These are phyloP conservation scores for Rhexocercosporidium sp. DNA, from an alignment of 2,329 filamentous ascomycete genomes.

Conservation along the genomic window DNA sequence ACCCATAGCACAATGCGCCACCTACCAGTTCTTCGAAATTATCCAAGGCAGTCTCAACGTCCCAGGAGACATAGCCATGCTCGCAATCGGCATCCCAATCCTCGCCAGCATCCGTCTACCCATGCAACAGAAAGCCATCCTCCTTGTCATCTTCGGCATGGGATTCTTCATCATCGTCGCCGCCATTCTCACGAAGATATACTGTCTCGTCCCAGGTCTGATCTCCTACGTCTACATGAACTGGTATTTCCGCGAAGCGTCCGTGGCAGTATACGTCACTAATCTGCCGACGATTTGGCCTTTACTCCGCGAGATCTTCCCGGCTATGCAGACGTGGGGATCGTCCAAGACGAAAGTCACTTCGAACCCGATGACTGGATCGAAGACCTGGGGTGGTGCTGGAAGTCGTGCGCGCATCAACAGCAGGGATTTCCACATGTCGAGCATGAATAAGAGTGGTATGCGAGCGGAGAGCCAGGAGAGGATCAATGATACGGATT, in stretches of 20 bases:
- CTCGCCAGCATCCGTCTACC: slow-evolving; percentile 49
- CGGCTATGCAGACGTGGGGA: slow-evolving; percentile 14
- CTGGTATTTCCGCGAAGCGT: slow-evolving; percentile 57
- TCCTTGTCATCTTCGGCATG: slow-evolving; percentile 55
- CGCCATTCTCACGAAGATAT: slow-evolving; percentile 52
- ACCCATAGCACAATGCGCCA: slow-evolving; percentile 50
- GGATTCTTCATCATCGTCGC: slow-evolving; percentile 53
- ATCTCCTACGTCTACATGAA: slow-evolving; percentile 39
- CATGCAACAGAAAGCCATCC: slow-evolving; percentile 51
- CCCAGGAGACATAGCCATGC: slow-evolving; percentile 53
- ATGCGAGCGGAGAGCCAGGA: slow-evolving; percentile 4
- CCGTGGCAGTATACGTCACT: slow-evolving; percentile 55
- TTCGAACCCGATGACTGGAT: background rate
- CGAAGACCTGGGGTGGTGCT: background rate
- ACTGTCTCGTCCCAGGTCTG: slow-evolving; percentile 47
- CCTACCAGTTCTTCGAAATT: slow-evolving; percentile 52
- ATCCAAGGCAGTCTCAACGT: slow-evolving; percentile 56
- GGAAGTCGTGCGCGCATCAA: slow-evolving; percentile 4
- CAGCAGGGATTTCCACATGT: slow-evolving; percentile 1
- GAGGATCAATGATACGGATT: slow-evolving; percentile 15
- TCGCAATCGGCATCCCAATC: slow-evolving; percentile 54
- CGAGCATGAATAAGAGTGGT: background rate
- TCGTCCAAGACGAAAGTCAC: slow-evolving; percentile 3
- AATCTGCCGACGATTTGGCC: slow-evolving; percentile 58
- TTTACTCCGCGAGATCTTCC: slow-evolving; percentile 50